phyloP scores from a whole-genome alignment of 2,329 filamentous ascomycete species.

The Periconia macrospinosa region DNA sequence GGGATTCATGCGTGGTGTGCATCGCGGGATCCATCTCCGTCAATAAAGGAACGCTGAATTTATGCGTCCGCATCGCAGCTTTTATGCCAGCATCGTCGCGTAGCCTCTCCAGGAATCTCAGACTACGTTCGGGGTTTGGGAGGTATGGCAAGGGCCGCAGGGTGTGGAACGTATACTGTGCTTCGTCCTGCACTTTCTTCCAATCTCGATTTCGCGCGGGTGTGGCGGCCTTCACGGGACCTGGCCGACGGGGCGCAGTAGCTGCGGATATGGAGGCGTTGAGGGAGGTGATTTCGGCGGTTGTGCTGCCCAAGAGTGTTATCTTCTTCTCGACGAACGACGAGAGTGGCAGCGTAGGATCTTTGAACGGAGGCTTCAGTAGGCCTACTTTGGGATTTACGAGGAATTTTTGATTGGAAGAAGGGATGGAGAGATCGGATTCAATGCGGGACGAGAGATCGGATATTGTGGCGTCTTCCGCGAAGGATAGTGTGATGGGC shows the following conservation, averaged over 20 bases:
- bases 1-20: constrained; percentile 80
- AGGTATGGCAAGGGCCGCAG: constrained; percentile 77
- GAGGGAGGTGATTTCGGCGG: constrained; percentile 61
- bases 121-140: constrained; percentile 71
- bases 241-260: constrained; percentile 42
- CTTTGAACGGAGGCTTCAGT: constrained; percentile 65
- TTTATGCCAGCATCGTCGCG: constrained; percentile 84
- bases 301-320: constrained; percentile 66
- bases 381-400: constrained; percentile 67
- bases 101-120: constrained; percentile 73
- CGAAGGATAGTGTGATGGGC: constrained; percentile 51
- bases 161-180: constrained; percentile 77
- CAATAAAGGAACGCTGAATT: constrained; percentile 80
- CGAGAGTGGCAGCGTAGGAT: constrained; percentile 55
- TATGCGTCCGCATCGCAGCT: constrained; percentile 78
- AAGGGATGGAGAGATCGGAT: constrained; percentile 60
- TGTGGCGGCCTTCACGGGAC: constrained; percentile 44
- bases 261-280: constrained; percentile 45
- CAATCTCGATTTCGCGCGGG: constrained; percentile 47
- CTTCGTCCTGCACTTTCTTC: constrained; percentile 58
- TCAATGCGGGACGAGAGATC: constrained; percentile 64
- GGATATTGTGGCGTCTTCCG: constrained; percentile 54
- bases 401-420: constrained; percentile 67
- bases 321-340: constrained; percentile 61
- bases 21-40: constrained; percentile 93